Conservation (phyloP, 352 stramenopile species). For the Pythium volutum region DNA sequence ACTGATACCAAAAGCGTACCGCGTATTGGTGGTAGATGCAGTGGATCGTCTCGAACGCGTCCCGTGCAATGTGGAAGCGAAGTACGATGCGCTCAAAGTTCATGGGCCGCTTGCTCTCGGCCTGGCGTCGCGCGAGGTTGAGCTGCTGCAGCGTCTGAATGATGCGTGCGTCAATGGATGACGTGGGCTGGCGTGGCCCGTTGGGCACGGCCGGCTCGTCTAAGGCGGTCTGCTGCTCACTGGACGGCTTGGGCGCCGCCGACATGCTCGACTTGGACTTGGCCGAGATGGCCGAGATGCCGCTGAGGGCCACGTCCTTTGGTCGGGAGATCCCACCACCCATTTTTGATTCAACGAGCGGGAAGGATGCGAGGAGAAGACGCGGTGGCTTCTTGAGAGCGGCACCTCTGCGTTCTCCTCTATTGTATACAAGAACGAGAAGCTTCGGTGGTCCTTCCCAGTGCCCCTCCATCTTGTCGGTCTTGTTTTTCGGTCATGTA, state of each 20-base stretch:
- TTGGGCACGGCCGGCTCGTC: constrained; percentile 2
- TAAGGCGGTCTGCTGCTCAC: not conserved
- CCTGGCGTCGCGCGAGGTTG: constrained; percentile 47
- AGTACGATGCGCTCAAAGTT: constrained; percentile 82
- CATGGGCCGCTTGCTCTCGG: constrained; percentile 43
- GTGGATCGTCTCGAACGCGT: constrained; percentile 65
- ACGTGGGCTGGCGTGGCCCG: constrained; percentile 9
- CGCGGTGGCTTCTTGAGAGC: no score
- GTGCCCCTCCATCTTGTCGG: no score
- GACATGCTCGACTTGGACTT: not conserved
- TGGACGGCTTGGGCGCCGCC: not conserved
- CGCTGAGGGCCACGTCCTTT: not conserved
- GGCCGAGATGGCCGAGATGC: not conserved
- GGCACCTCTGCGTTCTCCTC: no score
- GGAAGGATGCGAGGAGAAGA: no score
- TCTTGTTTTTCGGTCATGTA: no score
- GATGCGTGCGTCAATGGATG: constrained; percentile 65
- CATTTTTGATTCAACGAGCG: not conserved
- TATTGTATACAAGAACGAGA: no score
- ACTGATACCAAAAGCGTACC: constrained; percentile 29
- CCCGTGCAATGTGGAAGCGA: constrained; percentile 58
- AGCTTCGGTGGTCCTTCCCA: no score
- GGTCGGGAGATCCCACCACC: not conserved
- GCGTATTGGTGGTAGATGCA: constrained; percentile 63
- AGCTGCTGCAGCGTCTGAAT: constrained; percentile 59